These are phyloP conservation scores for Botrytis sinoallii DNA, from an alignment of 2,329 filamentous ascomycete species.

Conservation along the genomic window DNA sequence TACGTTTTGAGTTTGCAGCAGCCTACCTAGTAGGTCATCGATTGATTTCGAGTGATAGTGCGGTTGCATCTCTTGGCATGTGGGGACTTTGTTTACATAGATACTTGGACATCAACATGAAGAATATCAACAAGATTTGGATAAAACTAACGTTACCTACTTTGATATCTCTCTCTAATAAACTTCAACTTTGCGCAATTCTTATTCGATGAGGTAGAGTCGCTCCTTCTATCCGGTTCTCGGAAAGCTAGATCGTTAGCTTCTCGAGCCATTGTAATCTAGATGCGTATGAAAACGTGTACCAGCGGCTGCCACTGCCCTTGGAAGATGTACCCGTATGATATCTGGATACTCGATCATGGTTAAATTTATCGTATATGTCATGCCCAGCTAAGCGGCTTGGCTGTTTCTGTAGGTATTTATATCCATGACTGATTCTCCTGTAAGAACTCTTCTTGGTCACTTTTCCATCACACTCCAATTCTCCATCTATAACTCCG, in stretches of 20 bases:
- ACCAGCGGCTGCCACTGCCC: background rate
- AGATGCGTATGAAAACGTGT: background rate
- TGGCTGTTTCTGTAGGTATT: background rate
- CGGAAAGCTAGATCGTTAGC: background rate
- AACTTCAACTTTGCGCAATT: background rate
- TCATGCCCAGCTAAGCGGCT: background rate
- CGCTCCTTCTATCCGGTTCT: background rate
- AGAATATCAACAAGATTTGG: background rate
- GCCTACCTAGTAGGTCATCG: background rate
- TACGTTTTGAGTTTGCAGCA: slow-evolving; percentile 5
- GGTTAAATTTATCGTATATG: background rate
- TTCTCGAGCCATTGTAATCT: background rate
- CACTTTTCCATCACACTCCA: background rate
- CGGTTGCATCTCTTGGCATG: background rate
- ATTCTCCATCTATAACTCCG: background rate
- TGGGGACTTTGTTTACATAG: background rate
- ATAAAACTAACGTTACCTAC: background rate
- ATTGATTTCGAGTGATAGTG: background rate
- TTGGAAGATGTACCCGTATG: background rate
- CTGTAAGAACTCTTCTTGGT: background rate
- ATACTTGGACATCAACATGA: background rate
- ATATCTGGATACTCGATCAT: background rate
- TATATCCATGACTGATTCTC: background rate
- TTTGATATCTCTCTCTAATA: background rate
- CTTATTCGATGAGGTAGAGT: background rate